Conservation (phyloP, 257 asterid genomes). For the Jacaranda copaia region DNA sequence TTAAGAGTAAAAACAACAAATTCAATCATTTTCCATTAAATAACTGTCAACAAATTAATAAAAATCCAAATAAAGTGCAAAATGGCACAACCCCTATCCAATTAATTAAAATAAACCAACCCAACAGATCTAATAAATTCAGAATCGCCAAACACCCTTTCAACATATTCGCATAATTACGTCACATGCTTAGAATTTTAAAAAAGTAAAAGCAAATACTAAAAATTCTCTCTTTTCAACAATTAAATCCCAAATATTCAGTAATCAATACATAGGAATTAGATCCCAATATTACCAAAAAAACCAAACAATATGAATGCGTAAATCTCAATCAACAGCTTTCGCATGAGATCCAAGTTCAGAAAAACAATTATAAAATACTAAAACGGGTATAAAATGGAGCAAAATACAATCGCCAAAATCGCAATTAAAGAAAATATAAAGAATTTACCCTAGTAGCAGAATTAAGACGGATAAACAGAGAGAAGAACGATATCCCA, state of each 20-base stretch:
- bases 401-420: background rate
- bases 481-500: too few relatives aligned
- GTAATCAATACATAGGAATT: background rate
- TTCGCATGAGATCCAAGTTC: background rate
- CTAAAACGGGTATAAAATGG: background rate
- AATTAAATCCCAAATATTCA: background rate
- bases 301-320: background rate
- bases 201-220: background rate
- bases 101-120: background rate
- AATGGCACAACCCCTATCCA: background rate
- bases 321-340: background rate
- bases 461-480: background rate
- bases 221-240: background rate
- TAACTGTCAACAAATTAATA: background rate
- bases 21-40: background rate
- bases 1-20: slow-evolving; percentile 6
- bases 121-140: background rate
- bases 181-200: background rate
- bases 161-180: background rate
- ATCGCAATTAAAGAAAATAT: background rate
- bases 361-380: background rate
- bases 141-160: background rate
- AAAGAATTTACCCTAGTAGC: slow-evolving; percentile 3
- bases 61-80: background rate
- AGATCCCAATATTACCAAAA: slow-evolving; percentile 20